Percentiles rank a stretch among this genome's conserved stretches.
These are phyloP conservation scores for Hypholoma fasciculare DNA, from an alignment of 768 basidiomycete genomes.

Conservation along the genomic window DNA sequence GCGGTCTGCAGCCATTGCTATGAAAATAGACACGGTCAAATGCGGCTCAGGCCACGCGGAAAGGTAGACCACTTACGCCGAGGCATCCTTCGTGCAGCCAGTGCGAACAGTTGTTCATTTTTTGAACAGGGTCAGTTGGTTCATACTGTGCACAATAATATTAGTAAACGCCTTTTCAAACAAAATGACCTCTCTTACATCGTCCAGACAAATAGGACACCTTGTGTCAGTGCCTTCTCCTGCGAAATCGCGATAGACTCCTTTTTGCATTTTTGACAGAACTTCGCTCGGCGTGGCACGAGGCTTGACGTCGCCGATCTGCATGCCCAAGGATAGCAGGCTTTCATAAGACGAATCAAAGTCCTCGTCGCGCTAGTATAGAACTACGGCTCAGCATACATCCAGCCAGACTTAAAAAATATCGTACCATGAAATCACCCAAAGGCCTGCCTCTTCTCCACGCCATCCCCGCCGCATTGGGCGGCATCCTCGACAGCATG, in stretches of 20 bases:
- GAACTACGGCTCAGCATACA: background rate
- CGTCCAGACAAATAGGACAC: conserved; percentile 85
- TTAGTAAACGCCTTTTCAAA: conserved; percentile 5
- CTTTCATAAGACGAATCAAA: conserved; percentile 78
- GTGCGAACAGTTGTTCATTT: conserved; percentile 70
- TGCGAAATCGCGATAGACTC: conserved; percentile 68
- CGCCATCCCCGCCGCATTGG: background rate
- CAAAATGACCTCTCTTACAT: conserved; percentile 49
- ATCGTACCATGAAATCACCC: conserved; percentile 55
- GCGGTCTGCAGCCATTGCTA: conserved; percentile 83
- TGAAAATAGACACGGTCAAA: conserved; percentile 2
- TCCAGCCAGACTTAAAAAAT: background rate
- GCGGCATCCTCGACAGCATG: background rate
- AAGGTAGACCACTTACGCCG: conserved; percentile 44
- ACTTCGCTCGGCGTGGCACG: conserved; percentile 63
- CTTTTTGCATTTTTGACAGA: conserved; percentile 59
- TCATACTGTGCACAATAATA: conserved; percentile 49
- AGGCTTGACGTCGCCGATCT: conserved; percentile 70
- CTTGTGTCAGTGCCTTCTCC: conserved; percentile 65
- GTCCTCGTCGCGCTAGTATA: conserved; percentile 65
- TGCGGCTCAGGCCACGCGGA: background rate
- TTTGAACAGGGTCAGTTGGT: conserved; percentile 60
- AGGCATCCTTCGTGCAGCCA: conserved; percentile 82
- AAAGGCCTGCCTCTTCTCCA: conserved; percentile 21
- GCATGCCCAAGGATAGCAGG: conserved; percentile 54